A percentile compares a stretch with the other conserved stretches of the same genome.
phyloP scores from a whole-genome alignment of 2,329 filamentous ascomycete genomes.

The Hymenoscyphus salicellus region DNA sequence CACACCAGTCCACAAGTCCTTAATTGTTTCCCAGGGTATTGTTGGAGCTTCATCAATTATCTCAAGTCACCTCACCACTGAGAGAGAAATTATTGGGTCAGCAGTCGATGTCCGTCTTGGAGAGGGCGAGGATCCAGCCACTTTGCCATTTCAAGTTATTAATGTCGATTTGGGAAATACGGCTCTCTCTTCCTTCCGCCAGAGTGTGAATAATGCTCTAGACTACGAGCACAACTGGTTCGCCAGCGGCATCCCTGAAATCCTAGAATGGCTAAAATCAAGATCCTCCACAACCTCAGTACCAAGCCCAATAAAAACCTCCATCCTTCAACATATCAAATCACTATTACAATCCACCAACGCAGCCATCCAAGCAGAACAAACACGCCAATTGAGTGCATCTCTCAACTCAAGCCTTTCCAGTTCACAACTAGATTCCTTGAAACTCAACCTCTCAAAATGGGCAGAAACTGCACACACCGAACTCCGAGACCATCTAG shows the following conservation, averaged over 20 bases:
- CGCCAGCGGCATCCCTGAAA: conserved; percentile 62
- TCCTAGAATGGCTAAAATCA: conserved; percentile 64
- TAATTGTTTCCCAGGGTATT: conserved; percentile 72
- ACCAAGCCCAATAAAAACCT: conserved; percentile 54
- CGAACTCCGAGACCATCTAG: conserved; percentile 77
- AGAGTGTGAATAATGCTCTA: conserved; percentile 66
- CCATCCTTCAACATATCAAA: conserved; percentile 62
- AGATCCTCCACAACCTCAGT: conserved; percentile 41
- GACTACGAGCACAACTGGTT: conserved; percentile 74
- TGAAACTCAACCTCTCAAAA: conserved; percentile 59
- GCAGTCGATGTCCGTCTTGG: conserved; percentile 55
- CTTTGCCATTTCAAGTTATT: conserved; percentile 52
- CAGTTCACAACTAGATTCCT: conserved; percentile 39
- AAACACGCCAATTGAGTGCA: conserved; percentile 38
- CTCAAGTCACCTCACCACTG: conserved; percentile 36
- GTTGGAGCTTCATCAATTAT: conserved; percentile 59
- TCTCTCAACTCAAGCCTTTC: conserved; percentile 34
- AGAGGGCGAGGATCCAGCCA: conserved; percentile 30
- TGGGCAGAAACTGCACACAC: conserved; percentile 82
- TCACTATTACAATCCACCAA: conserved; percentile 61
- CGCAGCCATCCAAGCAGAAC: conserved; percentile 49
- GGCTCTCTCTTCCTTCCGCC: conserved; percentile 65
- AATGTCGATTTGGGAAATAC: conserved; percentile 61
- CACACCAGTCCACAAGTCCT: conserved; percentile 79
- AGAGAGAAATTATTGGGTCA: conserved; percentile 46